Evolutionary conservation across 2,329 filamentous ascomycete species (phyloP), one percentile per base, ranked within the genome.

Genomic region (Xylaria digitata): DNA sequence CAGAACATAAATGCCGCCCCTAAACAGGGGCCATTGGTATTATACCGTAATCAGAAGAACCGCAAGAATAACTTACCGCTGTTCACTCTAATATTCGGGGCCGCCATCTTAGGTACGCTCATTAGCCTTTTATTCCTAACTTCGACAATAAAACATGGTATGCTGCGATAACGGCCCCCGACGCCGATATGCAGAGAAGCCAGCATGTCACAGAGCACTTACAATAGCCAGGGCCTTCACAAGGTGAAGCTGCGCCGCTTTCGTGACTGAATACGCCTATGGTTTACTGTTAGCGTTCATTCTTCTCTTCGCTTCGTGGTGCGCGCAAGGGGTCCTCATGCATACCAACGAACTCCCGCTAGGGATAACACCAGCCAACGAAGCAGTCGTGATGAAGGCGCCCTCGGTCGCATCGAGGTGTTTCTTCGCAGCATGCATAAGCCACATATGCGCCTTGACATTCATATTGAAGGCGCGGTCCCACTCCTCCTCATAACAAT

Each of bases 241-340:
- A 3, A 90, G 80, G 73, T 89, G 87, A 43, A 89, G 79, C 65
- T 90, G 87, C 11, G 92, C 92, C 0, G 92, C 87, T 77, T 96
- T 96, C 43, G 91, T 92, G 19, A 94, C 90, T 0, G 89, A 84
- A 74, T 96, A 96, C 3, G 92, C 87, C 89, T 85, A 53, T 3
- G 8, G 54, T n/a, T 32, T 42, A 34, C 3, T 7, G 15, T 70
- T 26, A 59, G 46, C 42, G 34, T 17, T 32, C 52, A 37, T 57
- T 58, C 50, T 2, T 40, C 13, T 17, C 65, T 50, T 4, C 45
- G 15, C n/a, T 23, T 19, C 15, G 17, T 11, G 8, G 34, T 17
- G 42, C n/a, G 34, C 19, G 23, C 34, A 17, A n/a, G 63, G 23
- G 17, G 19, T 17, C 9, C 15, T 9, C 30, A 6, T 42, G 7